Percentiles rank a stretch among this genome's conserved stretches.
These are phyloP conservation scores for Phytophthora crassamura DNA, from an alignment of 352 stramenopile species.

Conservation along the genomic window DNA sequence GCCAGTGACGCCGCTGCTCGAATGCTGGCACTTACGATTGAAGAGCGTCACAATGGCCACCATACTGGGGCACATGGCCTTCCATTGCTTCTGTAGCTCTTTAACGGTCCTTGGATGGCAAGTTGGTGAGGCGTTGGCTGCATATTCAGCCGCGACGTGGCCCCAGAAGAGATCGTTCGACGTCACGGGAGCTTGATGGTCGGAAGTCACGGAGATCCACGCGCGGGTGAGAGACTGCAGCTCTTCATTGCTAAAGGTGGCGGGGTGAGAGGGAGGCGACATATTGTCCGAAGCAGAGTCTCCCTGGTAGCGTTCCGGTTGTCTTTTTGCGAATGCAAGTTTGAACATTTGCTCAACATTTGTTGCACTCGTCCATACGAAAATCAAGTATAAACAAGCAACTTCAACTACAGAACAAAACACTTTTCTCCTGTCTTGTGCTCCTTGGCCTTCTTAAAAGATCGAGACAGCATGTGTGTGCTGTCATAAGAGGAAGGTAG, in stretches of 20 bases:
- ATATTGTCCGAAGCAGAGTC: too few species aligned
- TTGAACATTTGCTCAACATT: too few species aligned
- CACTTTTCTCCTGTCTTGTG: too few species aligned
- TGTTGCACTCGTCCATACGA: too few species aligned
- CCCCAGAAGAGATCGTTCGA: background rate
- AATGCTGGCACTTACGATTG: too few species aligned
- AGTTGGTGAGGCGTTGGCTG: background rate
- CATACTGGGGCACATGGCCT: background rate
- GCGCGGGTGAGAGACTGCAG: background rate
- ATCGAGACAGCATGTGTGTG: too few species aligned
- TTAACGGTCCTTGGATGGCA: background rate
- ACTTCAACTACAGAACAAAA: too few species aligned
- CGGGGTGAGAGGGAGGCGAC: background rate
- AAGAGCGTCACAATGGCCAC: background rate
- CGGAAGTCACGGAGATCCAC: background rate
- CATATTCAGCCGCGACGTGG: background rate
- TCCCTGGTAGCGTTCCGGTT: too few species aligned
- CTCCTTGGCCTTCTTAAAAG: too few species aligned
- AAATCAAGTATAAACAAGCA: too few species aligned
- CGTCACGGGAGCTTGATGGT: background rate
- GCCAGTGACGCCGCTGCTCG: background rate
- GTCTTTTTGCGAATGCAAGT: too few species aligned
- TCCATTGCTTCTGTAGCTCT: background rate
- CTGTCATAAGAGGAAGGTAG: too few species aligned
- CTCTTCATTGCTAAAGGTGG: background rate